These are phyloP conservation scores for Malassezia nana DNA, from an alignment of 1,284 basidiomycete genomes.

Conservation along the genomic window DNA sequence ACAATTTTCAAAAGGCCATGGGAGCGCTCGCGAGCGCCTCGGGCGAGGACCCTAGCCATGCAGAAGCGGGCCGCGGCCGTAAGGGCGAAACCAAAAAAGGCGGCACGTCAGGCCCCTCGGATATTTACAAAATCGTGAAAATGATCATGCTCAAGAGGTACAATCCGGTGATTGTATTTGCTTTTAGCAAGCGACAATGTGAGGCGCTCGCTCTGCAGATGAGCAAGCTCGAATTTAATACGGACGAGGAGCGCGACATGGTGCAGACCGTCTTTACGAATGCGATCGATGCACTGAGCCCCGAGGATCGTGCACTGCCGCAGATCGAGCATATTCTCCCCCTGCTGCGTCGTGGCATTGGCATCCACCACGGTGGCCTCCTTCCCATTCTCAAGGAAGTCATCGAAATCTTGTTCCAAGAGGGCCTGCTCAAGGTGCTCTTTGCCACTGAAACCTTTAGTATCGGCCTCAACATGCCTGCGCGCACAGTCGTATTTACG, in stretches of 20 bases:
- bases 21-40: slow-evolving; percentile 66
- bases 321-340: slow-evolving; percentile 91
- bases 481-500: slow-evolving; percentile 97
- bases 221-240: slow-evolving; percentile 93
- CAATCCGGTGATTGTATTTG: slow-evolving; percentile 97
- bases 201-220: slow-evolving; percentile 82
- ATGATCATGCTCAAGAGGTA: slow-evolving; percentile 98
- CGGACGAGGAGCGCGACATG: slow-evolving; percentile 79
- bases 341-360: slow-evolving; percentile 85
- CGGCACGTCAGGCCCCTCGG: slow-evolving; percentile 88
- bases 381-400: slow-evolving; percentile 97
- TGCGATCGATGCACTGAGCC: slow-evolving; percentile 77
- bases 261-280: slow-evolving; percentile 86
- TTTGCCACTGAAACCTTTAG: slow-evolving; percentile 99
- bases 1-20: slow-evolving; percentile 98
- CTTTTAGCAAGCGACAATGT: slow-evolving; percentile 96
- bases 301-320: slow-evolving; percentile 79
- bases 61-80: slow-evolving; percentile 58
- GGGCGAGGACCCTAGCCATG: slow-evolving; percentile 87
- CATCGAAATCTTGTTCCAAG: slow-evolving; percentile 98
- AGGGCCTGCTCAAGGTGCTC: slow-evolving; percentile 95
- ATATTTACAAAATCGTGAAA: slow-evolving; percentile 95
- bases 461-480: slow-evolving; percentile 98
- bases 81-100: slow-evolving; percentile 65
- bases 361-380: slow-evolving; percentile 95